Evolutionary conservation across 148 eudicot species (phyloP).

Genomic region (Fagopyrum homotropicum): DNA sequence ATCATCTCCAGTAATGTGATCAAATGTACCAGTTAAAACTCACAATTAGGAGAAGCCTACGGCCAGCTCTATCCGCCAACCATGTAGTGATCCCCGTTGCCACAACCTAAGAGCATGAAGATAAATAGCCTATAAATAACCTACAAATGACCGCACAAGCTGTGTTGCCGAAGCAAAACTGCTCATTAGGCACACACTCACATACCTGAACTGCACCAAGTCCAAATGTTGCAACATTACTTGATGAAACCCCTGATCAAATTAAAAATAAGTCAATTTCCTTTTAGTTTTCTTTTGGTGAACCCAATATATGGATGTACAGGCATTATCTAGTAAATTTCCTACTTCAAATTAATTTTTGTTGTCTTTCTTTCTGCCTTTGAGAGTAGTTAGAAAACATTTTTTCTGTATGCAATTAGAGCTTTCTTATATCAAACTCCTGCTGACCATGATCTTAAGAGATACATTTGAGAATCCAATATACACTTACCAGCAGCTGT

Average conservation of each 20-base stretch:
- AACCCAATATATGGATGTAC: too few species aligned
- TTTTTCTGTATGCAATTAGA: neutral
- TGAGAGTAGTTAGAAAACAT: neutral
- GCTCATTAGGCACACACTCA: neutral
- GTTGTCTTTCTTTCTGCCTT: neutral
- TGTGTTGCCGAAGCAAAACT: neutral
- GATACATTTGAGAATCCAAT: neutral
- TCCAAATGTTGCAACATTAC: constrained; percentile 63
- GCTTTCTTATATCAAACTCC: neutral
- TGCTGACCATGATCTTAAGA: neutral
- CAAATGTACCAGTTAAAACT: constrained; percentile 20
- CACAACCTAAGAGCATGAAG: constrained; percentile 39
- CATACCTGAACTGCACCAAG: constrained; percentile 75
- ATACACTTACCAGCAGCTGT: constrained; percentile 56
- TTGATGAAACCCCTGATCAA: constrained; percentile 54
- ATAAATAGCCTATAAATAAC: neutral
- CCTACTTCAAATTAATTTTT: neutral
- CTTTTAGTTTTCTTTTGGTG: too few species aligned
- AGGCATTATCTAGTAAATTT: too few species aligned
- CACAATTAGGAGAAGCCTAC: constrained; percentile 74
- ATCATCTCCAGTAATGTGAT: neutral
- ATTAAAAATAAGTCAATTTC: neutral
- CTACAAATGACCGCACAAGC: neutral
- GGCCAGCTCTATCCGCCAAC: constrained; percentile 87
- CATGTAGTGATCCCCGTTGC: constrained; percentile 72